Evolutionary conservation across 106 monocot species (phyloP).

Genomic region (Allium cepa): DNA sequence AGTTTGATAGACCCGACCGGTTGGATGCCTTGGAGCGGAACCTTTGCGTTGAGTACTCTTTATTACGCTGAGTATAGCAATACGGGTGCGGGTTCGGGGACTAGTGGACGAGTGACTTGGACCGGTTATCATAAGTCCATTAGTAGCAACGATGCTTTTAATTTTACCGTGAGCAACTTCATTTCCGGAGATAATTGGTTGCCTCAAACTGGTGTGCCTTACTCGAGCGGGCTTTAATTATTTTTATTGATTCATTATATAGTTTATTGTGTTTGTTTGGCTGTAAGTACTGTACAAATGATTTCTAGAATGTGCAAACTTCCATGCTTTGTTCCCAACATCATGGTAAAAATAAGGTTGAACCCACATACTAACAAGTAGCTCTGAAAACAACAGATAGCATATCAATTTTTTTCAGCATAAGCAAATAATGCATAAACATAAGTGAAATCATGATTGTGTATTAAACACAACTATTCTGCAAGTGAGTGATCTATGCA

Average conservation of each 20-base stretch:
- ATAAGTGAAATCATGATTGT: too few relatives aligned
- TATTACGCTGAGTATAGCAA: constrained; percentile 56
- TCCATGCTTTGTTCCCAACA: too few relatives aligned
- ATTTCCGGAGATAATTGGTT: constrained; percentile 38
- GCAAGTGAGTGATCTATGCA: too few relatives aligned
- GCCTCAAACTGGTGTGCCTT: constrained; percentile 22
- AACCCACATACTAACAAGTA: too few relatives aligned
- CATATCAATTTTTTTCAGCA: too few relatives aligned
- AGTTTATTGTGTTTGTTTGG: not conserved
- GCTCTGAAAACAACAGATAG: too few relatives aligned
- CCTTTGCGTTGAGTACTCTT: constrained; percentile 23
- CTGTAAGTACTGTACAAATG: too few relatives aligned
- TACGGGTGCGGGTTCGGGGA: constrained; percentile 27
- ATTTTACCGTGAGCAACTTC: constrained; percentile 37
- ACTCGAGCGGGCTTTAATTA: constrained; percentile 12
- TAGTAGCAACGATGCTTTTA: constrained; percentile 32
- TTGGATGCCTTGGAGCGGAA: constrained; percentile 47
- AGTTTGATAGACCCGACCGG: constrained; percentile 51
- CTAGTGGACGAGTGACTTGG: constrained; percentile 32
- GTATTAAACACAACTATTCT: too few relatives aligned
- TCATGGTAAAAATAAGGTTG: too few relatives aligned
- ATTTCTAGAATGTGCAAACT: too few relatives aligned
- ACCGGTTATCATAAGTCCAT: constrained; percentile 36
- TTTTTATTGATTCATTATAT: not conserved
- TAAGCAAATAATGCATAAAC: too few relatives aligned